These are phyloP conservation scores for Eucalyptus cloeziana DNA, from an alignment of 345 rosid species.

Conservation along the genomic window DNA sequence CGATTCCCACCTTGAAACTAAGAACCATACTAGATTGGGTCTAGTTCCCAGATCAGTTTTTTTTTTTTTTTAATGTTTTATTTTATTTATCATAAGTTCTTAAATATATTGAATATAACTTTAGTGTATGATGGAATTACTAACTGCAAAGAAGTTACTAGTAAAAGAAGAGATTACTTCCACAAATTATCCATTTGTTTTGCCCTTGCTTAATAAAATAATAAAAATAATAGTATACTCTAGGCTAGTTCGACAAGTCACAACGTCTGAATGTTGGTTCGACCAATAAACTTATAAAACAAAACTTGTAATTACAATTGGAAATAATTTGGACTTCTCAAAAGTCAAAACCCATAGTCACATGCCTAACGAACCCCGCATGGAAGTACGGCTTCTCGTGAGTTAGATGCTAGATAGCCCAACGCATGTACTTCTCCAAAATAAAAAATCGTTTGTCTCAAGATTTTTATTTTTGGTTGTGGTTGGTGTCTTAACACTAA, in stretches of 20 bases:
- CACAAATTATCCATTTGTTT: not conserved
- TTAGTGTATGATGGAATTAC: not conserved
- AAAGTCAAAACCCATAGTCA: not conserved
- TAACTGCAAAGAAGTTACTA: not conserved
- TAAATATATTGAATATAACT: not conserved
- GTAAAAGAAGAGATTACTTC: not conserved
- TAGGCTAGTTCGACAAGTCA: not conserved
- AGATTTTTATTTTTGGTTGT: not conserved
- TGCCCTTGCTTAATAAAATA: not conserved
- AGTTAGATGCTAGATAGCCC: not conserved
- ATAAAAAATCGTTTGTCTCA: not conserved
- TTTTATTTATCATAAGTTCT: not conserved
- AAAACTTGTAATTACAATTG: not conserved
- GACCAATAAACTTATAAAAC: not conserved
- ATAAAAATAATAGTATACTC: not conserved
- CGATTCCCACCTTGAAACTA: not conserved
- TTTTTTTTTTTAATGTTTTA: not conserved
- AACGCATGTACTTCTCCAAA: not conserved
- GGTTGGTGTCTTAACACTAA: not conserved
- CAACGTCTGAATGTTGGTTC: not conserved
- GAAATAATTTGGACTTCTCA: not conserved
- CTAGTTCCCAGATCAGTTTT: accelerated
- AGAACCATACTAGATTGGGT: accelerated
- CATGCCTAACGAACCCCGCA: not conserved
- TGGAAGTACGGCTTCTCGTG: not conserved